Conservation (phyloP, 176 grass and related monocot genomes). For the Zea mays region DNA sequence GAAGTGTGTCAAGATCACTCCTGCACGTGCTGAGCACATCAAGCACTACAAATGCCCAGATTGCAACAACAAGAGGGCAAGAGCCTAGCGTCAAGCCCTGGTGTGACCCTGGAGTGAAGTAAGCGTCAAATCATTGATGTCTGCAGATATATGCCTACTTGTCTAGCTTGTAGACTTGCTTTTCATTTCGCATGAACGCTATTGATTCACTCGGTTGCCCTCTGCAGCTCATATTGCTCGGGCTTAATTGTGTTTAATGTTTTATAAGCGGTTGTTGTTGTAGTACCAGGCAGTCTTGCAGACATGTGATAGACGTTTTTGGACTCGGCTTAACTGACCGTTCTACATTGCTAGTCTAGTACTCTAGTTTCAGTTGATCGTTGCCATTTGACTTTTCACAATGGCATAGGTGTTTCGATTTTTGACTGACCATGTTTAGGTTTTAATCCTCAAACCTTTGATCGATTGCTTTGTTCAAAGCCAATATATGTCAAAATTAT, state of each 20-base stretch:
- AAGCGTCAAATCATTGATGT: slow-evolving; percentile 7
- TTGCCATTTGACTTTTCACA: no score
- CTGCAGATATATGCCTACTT: slow-evolving; percentile 53
- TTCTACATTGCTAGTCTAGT: no score
- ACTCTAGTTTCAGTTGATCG: no score
- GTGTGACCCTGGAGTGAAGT: slow-evolving; percentile 7
- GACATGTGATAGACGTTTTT: no score
- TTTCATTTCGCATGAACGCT: slow-evolving; percentile 43
- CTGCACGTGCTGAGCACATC: slow-evolving; percentile 87
- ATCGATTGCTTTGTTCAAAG: no score
- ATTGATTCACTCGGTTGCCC: slow-evolving; percentile 43
- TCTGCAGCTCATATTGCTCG: slow-evolving; percentile 42
- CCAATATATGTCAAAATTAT: no score
- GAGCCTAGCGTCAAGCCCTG: slow-evolving; percentile 34
- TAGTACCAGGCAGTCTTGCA: no score
- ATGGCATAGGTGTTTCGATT: no score
- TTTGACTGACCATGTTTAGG: no score
- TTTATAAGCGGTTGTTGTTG: neutral
- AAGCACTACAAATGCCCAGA: slow-evolving; percentile 98
- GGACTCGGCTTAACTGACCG: no score
- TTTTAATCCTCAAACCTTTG: no score
- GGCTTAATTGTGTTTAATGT: slow-evolving; percentile 46
- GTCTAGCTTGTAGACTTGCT: slow-evolving; percentile 55
- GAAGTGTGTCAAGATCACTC: slow-evolving; percentile 87
- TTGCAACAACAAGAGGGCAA: slow-evolving; percentile 73